Conservation (phyloP, 495 filamentous ascomycete species). For the Aspergillus ostianus region DNA sequence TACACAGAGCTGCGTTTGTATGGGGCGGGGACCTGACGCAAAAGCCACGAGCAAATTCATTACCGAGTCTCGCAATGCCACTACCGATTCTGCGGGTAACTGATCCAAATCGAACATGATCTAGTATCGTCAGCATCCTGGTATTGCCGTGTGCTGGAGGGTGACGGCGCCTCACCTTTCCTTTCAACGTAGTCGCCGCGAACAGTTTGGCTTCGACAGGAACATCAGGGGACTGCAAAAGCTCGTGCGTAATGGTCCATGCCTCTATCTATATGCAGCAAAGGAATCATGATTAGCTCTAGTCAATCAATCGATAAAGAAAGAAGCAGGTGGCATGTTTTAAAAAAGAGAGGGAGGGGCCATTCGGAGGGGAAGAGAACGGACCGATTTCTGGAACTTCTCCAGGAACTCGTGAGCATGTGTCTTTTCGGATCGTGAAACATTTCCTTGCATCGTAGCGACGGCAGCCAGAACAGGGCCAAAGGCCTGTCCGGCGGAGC, state of each 20-base stretch:
- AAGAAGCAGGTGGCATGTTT: background rate
- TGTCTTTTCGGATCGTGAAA: conserved; percentile 77
- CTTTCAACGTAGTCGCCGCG: conserved; percentile 93
- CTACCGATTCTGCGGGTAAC: conserved; percentile 70
- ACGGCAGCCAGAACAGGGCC: conserved; percentile 83
- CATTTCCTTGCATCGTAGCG: conserved; percentile 84
- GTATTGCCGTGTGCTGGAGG: conserved; percentile 11
- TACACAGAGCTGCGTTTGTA: conserved; percentile 91
- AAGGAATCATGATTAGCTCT: conserved; percentile 14
- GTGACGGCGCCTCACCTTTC: conserved; percentile 68
- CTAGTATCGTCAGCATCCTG: conserved; percentile 45
- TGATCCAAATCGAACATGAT: conserved; percentile 85
- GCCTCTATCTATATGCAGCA: conserved; percentile 64
- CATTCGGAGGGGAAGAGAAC: conserved; percentile 36
- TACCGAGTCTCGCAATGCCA: conserved; percentile 76
- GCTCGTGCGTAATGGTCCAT: conserved; percentile 81
- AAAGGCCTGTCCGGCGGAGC: conserved; percentile 63
- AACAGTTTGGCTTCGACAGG: conserved; percentile 87
- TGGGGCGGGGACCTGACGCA: conserved; percentile 80
- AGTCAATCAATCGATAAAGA: background rate
- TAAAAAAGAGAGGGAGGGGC: background rate
- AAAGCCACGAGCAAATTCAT: conserved; percentile 74
- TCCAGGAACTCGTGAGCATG: conserved; percentile 88
- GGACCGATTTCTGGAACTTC: conserved; percentile 96
- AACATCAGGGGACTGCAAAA: conserved; percentile 72